Evolutionary conservation across 2,329 filamentous ascomycete genomes (phyloP), one percentile per base, ranked within the genome.

Genomic region (Diaporthe citrichinensis): DNA sequence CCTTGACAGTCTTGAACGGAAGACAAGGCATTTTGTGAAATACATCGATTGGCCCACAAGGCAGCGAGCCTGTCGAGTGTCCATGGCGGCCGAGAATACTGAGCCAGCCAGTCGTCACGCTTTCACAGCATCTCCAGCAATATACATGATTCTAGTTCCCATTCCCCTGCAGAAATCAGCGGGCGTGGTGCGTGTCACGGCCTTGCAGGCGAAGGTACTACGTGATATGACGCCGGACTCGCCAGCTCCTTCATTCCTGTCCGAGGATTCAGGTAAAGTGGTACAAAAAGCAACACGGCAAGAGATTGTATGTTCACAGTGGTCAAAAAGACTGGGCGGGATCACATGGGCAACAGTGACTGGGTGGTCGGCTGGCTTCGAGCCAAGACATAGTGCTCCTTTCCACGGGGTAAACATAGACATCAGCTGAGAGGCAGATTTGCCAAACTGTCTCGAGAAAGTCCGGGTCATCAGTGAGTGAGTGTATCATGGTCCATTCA

Each of bases 401-500:
- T 6, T 17, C 31, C 20, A 51, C 31, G n/a, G 39, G 51, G 41
- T 20, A 4, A 41, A 53, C 71, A 31, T 53, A 39, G 25, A 72
- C n/a, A 62, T 62, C 44, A 72, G 36, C 36, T n/a, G 14, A 31
- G 17, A 20, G 44, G 46, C 57, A 58, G 5, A 59, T 41, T 14
- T 39, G 44, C 69, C 57, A 39, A 41, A 53, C 14, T 31, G 41
- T 53, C 44, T 39, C 46, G n/a, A 8, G 31, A 10, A 49, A 41
- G 23, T 62, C 17, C 44, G 14, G 28, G 39, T 25, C 58, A 72
- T 53, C 57, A 53, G 46, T 39, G 36, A 39, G 36, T 39, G 36
- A 39, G 3, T 61, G 36, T 61, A 41, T 72, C 51, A 44, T 72
- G 46, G n/a, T 28, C 57, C 23, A 61, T 72, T 49, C 68, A 72